Evolutionary conservation across 768 basidiomycete genomes (phyloP).

Genomic region (Imleria badia): DNA sequence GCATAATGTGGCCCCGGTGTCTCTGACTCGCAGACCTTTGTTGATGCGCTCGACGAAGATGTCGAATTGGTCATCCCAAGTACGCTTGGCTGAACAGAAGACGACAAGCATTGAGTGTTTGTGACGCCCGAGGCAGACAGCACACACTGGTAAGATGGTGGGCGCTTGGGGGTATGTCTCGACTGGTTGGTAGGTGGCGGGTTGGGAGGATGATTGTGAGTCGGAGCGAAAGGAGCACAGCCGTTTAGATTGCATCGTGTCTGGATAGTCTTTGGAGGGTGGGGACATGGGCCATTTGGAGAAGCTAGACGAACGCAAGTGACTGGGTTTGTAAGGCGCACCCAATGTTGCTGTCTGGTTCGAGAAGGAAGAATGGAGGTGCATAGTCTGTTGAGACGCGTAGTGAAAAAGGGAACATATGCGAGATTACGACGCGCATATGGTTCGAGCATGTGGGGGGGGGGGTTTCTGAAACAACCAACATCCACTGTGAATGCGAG

Average conservation of each 20-base stretch:
- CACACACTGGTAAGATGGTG: neutral
- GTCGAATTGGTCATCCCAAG: neutral
- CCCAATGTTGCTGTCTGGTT: no score
- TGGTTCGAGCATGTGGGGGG: no score
- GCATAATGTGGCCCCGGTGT: neutral
- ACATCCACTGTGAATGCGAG: no score
- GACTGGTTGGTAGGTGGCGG: no score
- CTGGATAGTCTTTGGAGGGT: fast-evolving
- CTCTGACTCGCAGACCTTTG: neutral
- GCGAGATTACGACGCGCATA: no score
- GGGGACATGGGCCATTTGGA: neutral
- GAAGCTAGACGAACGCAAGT: neutral
- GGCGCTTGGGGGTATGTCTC: no score
- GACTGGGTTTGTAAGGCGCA: no score
- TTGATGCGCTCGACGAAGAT: neutral
- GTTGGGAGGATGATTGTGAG: no score
- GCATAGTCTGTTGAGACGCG: no score
- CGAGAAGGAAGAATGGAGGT: no score
- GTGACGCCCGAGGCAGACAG: neutral
- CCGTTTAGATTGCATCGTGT: neutral
- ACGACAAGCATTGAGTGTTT: neutral
- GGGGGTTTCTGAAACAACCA: no score
- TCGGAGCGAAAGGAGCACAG: neutral
- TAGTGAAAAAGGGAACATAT: no score
- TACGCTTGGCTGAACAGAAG: neutral